phyloP scores from a whole-genome alignment of 2,329 filamentous ascomycete species.

The Zasmidium angulare region DNA sequence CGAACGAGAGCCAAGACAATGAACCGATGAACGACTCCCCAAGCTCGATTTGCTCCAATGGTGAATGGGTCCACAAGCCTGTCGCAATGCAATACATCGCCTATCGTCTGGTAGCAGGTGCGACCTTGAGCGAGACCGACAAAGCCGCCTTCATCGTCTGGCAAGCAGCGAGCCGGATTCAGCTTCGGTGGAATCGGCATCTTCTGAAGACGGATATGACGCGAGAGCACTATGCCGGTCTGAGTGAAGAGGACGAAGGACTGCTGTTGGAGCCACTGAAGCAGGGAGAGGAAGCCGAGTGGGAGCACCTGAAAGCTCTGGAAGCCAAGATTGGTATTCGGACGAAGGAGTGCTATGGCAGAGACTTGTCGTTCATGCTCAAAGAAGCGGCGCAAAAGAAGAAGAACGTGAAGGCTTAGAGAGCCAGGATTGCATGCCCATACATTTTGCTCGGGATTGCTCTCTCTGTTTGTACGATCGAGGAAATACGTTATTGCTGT shows the following conservation, averaged over 20 bases:
- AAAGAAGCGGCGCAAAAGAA: not conserved
- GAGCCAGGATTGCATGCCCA: not conserved
- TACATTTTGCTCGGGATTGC: too few species aligned
- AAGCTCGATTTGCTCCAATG: constrained; percentile 14
- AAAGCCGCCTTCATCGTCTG: constrained; percentile 22
- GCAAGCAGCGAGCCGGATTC: constrained; percentile 21
- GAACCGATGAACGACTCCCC: constrained; percentile 9
- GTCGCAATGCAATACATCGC: constrained; percentile 24
- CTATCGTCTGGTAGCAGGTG: constrained; percentile 15
- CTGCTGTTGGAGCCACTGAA: constrained; percentile 7
- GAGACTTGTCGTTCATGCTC: constrained; percentile 16
- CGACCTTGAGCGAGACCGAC: constrained; percentile 16
- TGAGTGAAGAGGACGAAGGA: constrained; percentile 1
- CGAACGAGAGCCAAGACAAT: not conserved
- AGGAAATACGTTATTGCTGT: too few species aligned
- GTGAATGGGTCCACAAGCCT: constrained; percentile 21
- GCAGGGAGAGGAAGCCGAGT: not conserved
- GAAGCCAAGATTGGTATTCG: constrained; percentile 11
- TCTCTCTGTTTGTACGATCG: too few species aligned
- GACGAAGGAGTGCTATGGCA: constrained; percentile 22
- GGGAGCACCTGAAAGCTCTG: constrained; percentile 11
- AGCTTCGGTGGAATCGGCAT: constrained; percentile 21
- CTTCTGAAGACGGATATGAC: constrained; percentile 3
- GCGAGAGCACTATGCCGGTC: constrained; percentile 3
- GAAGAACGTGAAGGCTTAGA: not conserved